Evolutionary conservation across 2,329 filamentous ascomycete genomes (phyloP).

Genomic region (Grosmannia penicillata): DNA sequence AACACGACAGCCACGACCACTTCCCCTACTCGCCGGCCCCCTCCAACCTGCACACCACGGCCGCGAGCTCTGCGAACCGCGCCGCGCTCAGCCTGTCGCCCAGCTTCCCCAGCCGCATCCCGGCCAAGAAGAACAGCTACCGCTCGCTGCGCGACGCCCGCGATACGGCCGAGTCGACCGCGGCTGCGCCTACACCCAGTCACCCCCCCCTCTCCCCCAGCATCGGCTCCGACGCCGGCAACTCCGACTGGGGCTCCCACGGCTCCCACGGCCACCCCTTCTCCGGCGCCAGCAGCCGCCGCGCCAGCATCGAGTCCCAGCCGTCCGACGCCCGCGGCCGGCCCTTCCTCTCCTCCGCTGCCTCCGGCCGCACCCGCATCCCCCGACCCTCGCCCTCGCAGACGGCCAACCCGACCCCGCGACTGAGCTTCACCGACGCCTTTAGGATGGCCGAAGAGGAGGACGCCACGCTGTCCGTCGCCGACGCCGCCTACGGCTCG

Average conservation of each 20-base stretch:
- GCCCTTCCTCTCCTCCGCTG: background rate
- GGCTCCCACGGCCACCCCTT: slow-evolving; percentile 3
- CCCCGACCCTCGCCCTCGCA: slow-evolving; percentile 15
- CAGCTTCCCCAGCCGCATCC: slow-evolving; percentile 3
- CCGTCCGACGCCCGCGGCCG: background rate
- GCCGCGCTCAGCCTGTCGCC: background rate
- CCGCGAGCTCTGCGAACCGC: too few species aligned
- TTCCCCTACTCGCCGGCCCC: too few species aligned
- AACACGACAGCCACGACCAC: too few species aligned
- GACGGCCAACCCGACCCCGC: slow-evolving; percentile 12
- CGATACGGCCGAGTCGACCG: slow-evolving; percentile 1
- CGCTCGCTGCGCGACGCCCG: slow-evolving; percentile 5
- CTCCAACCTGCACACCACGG: too few species aligned
- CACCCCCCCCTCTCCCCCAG: slow-evolving; percentile 5
- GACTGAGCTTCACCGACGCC: slow-evolving; percentile 27
- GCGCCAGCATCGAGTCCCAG: background rate
- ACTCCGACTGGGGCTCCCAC: slow-evolving; percentile 1
- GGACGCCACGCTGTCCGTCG: slow-evolving; percentile 16
- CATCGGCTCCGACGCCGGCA: slow-evolving; percentile 6
- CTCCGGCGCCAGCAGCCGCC: background rate
- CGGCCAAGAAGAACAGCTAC: slow-evolving; percentile 8
- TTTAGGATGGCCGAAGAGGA: slow-evolving; percentile 22
- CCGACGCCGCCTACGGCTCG: slow-evolving; percentile 19
- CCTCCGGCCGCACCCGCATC: slow-evolving; percentile 13
- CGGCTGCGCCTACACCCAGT: background rate